These are phyloP conservation scores for Durusdinium trenchii DNA, from an alignment of 73 alveolate genomes.

Conservation along the genomic window DNA sequence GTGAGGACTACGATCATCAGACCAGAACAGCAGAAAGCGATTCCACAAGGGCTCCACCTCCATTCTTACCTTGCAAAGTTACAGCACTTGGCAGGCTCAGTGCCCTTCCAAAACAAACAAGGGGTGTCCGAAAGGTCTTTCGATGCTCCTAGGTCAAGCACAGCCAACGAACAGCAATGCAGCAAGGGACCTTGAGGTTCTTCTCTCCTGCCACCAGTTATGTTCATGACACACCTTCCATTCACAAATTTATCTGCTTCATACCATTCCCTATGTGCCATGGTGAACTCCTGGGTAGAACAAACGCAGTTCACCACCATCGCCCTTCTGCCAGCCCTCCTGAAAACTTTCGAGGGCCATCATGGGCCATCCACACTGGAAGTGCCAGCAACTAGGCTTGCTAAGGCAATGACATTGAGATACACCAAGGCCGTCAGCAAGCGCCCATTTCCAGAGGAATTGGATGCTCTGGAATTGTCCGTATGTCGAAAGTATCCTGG, in stretches of 20 bases:
- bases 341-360: no score
- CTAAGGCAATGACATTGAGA: constrained; percentile 38
- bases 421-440: constrained; percentile 79
- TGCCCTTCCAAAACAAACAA: neutral
- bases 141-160: neutral
- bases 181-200: constrained; percentile 8
- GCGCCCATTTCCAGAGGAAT: constrained; percentile 89
- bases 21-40: constrained; percentile 93
- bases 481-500: constrained; percentile 89
- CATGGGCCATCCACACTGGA: no score
- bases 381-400: no score
- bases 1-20: constrained; percentile 90
- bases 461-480: no score
- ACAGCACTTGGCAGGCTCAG: neutral
- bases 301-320: constrained; percentile 89
- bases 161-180: neutral
- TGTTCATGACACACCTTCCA: neutral
- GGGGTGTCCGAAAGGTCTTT: no score
- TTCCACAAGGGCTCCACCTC: constrained; percentile 89
- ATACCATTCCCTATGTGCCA: neutral
- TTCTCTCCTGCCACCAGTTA: constrained; percentile 34
- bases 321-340: constrained; percentile 92
- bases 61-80: constrained; percentile 40
- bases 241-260: neutral
- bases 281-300: constrained; percentile 70